Conservation (phyloP, 768 basidiomycete genomes). For the Mycena rebaudengoi region DNA sequence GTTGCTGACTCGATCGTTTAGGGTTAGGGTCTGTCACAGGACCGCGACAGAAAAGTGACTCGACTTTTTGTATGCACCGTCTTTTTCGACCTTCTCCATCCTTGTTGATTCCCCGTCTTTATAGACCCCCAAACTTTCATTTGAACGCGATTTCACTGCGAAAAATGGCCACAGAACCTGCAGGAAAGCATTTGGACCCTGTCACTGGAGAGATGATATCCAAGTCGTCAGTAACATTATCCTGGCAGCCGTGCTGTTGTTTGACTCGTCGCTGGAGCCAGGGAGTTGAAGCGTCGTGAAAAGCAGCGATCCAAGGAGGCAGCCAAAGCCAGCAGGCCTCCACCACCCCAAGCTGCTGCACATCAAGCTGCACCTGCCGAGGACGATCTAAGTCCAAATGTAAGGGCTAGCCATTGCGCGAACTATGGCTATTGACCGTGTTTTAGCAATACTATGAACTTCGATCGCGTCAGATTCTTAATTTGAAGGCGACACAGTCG, state of each 20-base stretch:
- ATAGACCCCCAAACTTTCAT: constrained; percentile 3
- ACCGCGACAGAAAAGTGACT: background rate
- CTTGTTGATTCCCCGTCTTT: constrained; percentile 7
- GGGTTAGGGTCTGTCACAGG: too few species aligned
- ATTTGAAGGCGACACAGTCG: constrained; percentile 81
- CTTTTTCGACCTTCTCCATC: constrained; percentile 8
- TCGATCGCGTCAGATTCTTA: constrained; percentile 87
- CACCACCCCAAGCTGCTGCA: constrained; percentile 49
- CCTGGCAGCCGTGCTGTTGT: constrained; percentile 16
- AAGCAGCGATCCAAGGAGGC: constrained; percentile 89
- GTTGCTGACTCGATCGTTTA: too few species aligned
- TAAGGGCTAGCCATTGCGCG: constrained; percentile 38
- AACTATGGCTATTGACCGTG: background rate
- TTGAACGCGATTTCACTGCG: constrained; percentile 29
- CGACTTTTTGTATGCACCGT: constrained; percentile 17
- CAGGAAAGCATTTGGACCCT: constrained; percentile 73
- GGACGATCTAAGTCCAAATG: constrained; percentile 91
- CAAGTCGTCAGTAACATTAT: constrained; percentile 80
- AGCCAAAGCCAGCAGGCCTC: constrained; percentile 68
- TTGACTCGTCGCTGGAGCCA: constrained; percentile 46
- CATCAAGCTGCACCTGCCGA: constrained; percentile 61
- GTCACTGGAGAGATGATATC: constrained; percentile 97
- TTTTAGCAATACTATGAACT: constrained; percentile 95
- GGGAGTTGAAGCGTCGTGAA: constrained; percentile 93
- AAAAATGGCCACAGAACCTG: constrained; percentile 54